A percentile compares a stretch with the other conserved stretches of the same genome.
These are phyloP conservation scores for Xylaria telfairii DNA, from an alignment of 495 filamentous ascomycete species.

Conservation along the genomic window DNA sequence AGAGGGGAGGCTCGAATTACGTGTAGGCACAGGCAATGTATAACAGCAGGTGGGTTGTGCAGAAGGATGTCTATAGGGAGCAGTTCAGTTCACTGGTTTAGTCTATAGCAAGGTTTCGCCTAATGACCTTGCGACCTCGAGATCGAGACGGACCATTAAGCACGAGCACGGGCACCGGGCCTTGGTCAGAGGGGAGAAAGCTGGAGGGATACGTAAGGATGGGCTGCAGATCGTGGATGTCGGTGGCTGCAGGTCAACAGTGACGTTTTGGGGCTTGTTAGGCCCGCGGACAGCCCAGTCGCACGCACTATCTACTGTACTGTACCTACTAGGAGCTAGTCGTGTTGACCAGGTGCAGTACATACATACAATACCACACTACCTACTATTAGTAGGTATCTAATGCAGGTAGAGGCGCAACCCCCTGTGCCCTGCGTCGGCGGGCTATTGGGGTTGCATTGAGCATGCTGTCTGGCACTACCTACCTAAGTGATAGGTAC, in stretches of 20 bases:
- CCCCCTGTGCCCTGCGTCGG: background rate
- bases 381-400: too few species aligned
- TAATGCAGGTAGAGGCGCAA: conserved; percentile 2
- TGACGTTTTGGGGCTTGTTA: conserved; percentile 24
- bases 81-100: background rate
- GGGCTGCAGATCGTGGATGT: conserved; percentile 27
- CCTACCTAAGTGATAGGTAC: background rate
- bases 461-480: conserved; percentile 2
- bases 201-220: conserved; percentile 21
- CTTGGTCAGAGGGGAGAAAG: conserved; percentile 19
- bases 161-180: conserved; percentile 17
- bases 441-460: background rate
- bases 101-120: conserved; percentile 14
- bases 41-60: background rate
- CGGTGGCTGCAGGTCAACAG: conserved; percentile 26
- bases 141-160: conserved; percentile 16
- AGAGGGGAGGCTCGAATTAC: conserved; percentile 11
- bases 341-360: too few species aligned
- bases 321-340: conserved; percentile 6
- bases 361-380: too few species aligned
- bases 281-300: background rate
- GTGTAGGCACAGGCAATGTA: background rate
- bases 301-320: too few species aligned
- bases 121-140: conserved; percentile 20
- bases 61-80: background rate